phyloP scores from a whole-genome alignment of 2,329 filamentous ascomycete species.

The Tolypocladium paradoxum region DNA sequence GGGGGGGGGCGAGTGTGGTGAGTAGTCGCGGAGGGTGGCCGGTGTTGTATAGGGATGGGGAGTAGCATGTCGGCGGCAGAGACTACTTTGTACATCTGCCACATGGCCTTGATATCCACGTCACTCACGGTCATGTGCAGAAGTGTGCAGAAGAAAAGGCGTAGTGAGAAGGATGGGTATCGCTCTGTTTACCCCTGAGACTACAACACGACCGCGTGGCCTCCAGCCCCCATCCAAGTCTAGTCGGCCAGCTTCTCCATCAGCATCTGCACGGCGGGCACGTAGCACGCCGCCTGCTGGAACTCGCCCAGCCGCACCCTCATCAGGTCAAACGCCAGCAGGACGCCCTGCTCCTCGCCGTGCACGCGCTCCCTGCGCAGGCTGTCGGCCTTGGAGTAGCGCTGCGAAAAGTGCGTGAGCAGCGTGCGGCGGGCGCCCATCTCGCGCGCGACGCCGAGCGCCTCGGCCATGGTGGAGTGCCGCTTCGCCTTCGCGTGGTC shows the following conservation, averaged over 20 bases:
- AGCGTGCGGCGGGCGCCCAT: slow-evolving; percentile 77
- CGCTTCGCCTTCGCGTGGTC: slow-evolving; percentile 78
- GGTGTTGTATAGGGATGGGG: background rate
- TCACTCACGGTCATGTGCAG: too few relatives aligned
- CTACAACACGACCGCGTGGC: background rate
- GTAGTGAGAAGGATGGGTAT: background rate
- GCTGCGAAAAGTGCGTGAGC: slow-evolving; percentile 89
- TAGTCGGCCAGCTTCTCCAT: slow-evolving; percentile 29
- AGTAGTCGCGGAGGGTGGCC: background rate
- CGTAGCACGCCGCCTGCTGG: slow-evolving; percentile 51
- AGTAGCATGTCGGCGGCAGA: too few relatives aligned
- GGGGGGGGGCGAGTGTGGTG: background rate
- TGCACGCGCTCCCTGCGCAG: slow-evolving; percentile 12
- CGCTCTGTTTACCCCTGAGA: background rate
- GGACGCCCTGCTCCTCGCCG: slow-evolving; percentile 31
- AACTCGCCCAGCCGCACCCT: slow-evolving; percentile 60
- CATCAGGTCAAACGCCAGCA: slow-evolving; percentile 75
- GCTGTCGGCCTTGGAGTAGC: slow-evolving; percentile 60
- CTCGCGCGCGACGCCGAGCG: slow-evolving; percentile 59
- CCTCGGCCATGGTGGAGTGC: slow-evolving; percentile 82
- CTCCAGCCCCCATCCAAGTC: background rate
- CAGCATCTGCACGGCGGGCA: slow-evolving; percentile 42
- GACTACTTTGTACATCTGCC: background rate
- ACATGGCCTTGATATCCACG: background rate
- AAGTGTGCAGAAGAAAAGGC: background rate